A percentile compares a stretch with the other conserved stretches of the same genome.
Conservation (phyloP, 2,329 filamentous ascomycete species). For the Aspergillus sp. region DNA sequence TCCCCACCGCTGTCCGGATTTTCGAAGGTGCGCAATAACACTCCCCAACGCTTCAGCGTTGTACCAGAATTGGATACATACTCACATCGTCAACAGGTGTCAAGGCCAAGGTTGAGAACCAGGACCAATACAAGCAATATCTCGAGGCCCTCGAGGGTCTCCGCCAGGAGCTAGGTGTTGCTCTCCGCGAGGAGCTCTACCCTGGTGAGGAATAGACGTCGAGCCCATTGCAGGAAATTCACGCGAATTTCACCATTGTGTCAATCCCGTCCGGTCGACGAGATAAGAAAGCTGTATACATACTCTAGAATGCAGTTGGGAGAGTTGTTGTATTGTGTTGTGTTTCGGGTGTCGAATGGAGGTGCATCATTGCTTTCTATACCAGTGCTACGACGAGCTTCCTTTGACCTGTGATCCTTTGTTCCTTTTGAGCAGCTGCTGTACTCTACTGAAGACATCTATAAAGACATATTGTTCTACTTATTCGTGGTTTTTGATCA, state of each 20-base stretch:
- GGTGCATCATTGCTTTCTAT: slow-evolving; percentile 27
- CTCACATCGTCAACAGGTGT: slow-evolving; percentile 63
- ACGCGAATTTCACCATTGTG: slow-evolving; percentile 17
- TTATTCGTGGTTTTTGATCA: not conserved
- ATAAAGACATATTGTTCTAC: slow-evolving; percentile 16
- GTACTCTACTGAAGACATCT: slow-evolving; percentile 17
- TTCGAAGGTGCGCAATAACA: slow-evolving; percentile 77
- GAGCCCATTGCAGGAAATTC: not conserved
- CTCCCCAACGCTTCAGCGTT: not conserved
- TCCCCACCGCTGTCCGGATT: slow-evolving; percentile 94
- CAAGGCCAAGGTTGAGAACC: slow-evolving; percentile 99
- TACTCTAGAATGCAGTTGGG: slow-evolving; percentile 37
- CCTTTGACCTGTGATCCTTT: not conserved
- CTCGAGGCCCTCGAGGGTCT: slow-evolving; percentile 88
- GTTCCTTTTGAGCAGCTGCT: slow-evolving; percentile 21
- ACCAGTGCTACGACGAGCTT: slow-evolving; percentile 23
- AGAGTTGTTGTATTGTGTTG: not conserved
- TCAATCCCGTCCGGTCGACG: slow-evolving; percentile 24
- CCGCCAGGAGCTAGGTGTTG: slow-evolving; percentile 88
- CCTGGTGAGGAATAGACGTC: slow-evolving; percentile 54
- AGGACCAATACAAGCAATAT: slow-evolving; percentile 94
- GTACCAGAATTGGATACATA: not conserved
- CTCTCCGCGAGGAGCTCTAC: slow-evolving; percentile 90
- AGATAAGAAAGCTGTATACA: slow-evolving; percentile 41
- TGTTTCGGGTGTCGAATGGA: slow-evolving; percentile 16